These are phyloP conservation scores for Diaporthe citri DNA, from an alignment of 2,329 filamentous ascomycete genomes.

Conservation along the genomic window DNA sequence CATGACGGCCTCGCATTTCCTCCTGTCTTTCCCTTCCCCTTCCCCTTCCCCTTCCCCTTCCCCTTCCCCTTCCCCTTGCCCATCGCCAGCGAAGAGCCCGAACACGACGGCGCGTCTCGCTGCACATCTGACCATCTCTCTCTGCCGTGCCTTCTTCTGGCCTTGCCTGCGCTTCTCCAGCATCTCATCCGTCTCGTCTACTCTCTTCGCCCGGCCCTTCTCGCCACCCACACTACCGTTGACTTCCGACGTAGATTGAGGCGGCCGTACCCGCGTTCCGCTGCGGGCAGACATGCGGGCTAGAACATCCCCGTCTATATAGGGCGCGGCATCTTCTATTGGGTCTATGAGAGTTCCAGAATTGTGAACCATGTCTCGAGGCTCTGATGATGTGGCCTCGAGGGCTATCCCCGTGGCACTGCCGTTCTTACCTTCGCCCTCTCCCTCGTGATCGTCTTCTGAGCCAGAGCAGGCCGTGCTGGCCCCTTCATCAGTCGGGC, in stretches of 20 bases:
- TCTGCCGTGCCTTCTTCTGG: constrained; percentile 57
- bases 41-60: too few species aligned
- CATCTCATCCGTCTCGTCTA: constrained; percentile 65
- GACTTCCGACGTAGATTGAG: constrained; percentile 59
- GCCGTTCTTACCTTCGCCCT: constrained; percentile 43
- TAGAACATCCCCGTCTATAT: constrained; percentile 42
- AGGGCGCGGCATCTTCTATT: background rate
- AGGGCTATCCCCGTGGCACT: background rate
- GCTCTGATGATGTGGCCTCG: background rate
- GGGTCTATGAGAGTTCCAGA: constrained; percentile 18
- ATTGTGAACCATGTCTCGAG: background rate
- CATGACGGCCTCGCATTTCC: constrained; percentile 71
- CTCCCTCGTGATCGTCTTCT: constrained; percentile 50
- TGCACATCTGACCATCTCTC: constrained; percentile 72
- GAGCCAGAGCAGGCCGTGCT: constrained; percentile 53
- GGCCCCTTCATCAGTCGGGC: constrained; percentile 54
- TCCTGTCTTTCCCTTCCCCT: constrained; percentile 45
- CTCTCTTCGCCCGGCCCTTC: constrained; percentile 65
- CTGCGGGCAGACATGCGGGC: constrained; percentile 53
- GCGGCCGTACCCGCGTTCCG: constrained; percentile 52
- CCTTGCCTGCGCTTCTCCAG: constrained; percentile 62
- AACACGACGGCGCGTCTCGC: constrained; percentile 72
- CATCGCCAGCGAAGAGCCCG: constrained; percentile 54
- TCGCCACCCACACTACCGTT: constrained; percentile 69
- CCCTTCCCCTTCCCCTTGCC: constrained; percentile 38